Conservation (phyloP, 306 rosid species). For the Cyamopsis tetragonoloba region DNA sequence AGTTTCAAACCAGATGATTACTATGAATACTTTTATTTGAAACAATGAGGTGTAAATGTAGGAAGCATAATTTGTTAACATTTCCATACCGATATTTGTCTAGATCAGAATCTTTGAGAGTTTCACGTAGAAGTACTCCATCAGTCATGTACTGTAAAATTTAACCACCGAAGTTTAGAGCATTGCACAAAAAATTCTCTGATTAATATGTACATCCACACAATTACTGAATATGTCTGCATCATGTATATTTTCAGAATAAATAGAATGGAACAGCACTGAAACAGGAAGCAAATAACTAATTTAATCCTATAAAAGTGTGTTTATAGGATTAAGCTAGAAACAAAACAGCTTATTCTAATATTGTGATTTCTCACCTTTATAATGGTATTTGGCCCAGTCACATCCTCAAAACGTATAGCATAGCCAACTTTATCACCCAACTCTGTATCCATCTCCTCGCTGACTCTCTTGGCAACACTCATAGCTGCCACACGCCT, state of each 20-base stretch:
- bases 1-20: slow-evolving; percentile 18
- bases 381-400: slow-evolving; percentile 82
- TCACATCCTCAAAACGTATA: slow-evolving; percentile 96
- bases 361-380: too few relatives aligned
- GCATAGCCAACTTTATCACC: slow-evolving; percentile 97
- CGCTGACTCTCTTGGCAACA: slow-evolving; percentile 98
- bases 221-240: neutral
- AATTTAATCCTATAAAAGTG: slow-evolving; percentile 6
- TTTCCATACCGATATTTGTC: slow-evolving; percentile 87
- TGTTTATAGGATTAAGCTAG: too few relatives aligned
- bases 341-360: too few relatives aligned
- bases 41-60: neutral
- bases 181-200: neutral
- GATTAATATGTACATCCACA: neutral
- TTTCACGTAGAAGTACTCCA: slow-evolving; percentile 97
- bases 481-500: slow-evolving; percentile 99
- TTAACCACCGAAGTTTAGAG: slow-evolving; percentile 29
- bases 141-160: slow-evolving; percentile 94
- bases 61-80: neutral
- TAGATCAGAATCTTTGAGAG: slow-evolving; percentile 91
- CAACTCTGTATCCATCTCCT: slow-evolving; percentile 94
- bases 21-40: slow-evolving; percentile 13
- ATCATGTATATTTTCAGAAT: neutral
- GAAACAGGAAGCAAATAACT: neutral
- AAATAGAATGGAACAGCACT: neutral